Evolutionary conservation across 2,329 filamentous ascomycete species (phyloP), one percentile per base, ranked within the genome.

Genomic region (Penicillium digitatum): DNA sequence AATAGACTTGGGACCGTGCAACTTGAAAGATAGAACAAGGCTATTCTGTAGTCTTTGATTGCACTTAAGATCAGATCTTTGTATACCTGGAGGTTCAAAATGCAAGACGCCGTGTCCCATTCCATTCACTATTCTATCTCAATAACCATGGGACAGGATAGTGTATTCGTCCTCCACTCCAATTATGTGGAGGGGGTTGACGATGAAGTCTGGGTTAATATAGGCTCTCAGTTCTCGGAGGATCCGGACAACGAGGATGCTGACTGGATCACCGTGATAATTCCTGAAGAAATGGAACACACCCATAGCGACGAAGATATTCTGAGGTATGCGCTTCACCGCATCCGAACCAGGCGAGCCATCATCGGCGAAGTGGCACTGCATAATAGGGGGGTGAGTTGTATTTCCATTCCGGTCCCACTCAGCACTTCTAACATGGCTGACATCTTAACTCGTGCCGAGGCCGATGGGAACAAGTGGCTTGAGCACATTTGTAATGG

Each of bases 271-370:
- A 50, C 27, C 3, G 48, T 50, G 12, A 14, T 50, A 9, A 7
- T 50, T 26, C 48, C 27, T 2, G 20, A n/a, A 18, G 48, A 44
- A 10, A 50, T 50, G 48, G 10, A 26, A 6, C 0, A 34, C 7
- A 43, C 37, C 27, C 48, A 50, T n/a, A 34, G 20, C n/a, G 48
- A 50, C 3, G 48, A 44, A 16, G 37, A 50, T 9, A 50, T 50
- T 14, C 4, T 50, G 12, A 31, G 3, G 20, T 20, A 50, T 20
- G 37, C 42, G 3, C 11, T 34, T 20, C 6, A 43, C 9, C 22
- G 26, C 16, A 32, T 50, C 16, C 37, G n/a, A 20, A 34, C 12
- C 4, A 26, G 26, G 20, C 27, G 37, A 32, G 48, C 37, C 12
- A 12, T 40, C 9, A 27, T 50, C 16, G n/a, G 48, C 2, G 20